Base-by-base conservation (phyloP, 192 early-diverging fungal species). In the Backusella australiensis region DNA sequence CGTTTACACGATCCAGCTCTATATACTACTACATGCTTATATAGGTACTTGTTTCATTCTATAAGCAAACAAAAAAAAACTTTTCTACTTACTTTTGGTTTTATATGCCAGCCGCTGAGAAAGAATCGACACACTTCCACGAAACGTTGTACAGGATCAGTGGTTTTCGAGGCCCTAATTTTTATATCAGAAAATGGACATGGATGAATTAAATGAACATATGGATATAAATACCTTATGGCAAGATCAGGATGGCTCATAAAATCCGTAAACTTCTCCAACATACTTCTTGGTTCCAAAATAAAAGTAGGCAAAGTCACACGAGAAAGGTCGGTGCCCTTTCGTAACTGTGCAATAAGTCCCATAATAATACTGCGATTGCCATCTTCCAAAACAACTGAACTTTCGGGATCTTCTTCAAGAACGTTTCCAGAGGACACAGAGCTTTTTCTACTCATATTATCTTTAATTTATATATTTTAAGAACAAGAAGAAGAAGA, bases 271-370 rank as follows among this genome's bases (percentile, higher is more conserved):
- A 99, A 93, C 19, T 95, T 90, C 79, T 99, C 97, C 36, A 95
- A 88, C 89, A 97, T 96, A 82, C 93, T 95, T 26, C 96, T 85
- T 1, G 97, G 94, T 76, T 99, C 97, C n/a, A 99, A 87, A 3
- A 99, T 91, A 87, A 99, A 99, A 8, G 95, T 96, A 15, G 97
- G 97, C 17, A 99, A 89, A 19, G 96, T 95, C 53, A 99, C 91
- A 69, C 94, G 85, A 67, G 91, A 91, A 71, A 99, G 90, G 79
- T 99, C 97, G 84, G 91, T 95, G 53, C 93, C 95, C 78, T 94
- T 92, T 71, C 93, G 83, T 59, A 99, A 81, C 82, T 99, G 97
- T 32, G 86, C 75, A 72, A 99, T 94, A 81, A 99, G 90, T 53
- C 92, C 94, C 72, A 96, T 80, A 42, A 99, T 83, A 71, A 99